These are phyloP conservation scores for Nigrospora sphaerica DNA, from an alignment of 2,329 filamentous ascomycete genomes.

Conservation along the genomic window DNA sequence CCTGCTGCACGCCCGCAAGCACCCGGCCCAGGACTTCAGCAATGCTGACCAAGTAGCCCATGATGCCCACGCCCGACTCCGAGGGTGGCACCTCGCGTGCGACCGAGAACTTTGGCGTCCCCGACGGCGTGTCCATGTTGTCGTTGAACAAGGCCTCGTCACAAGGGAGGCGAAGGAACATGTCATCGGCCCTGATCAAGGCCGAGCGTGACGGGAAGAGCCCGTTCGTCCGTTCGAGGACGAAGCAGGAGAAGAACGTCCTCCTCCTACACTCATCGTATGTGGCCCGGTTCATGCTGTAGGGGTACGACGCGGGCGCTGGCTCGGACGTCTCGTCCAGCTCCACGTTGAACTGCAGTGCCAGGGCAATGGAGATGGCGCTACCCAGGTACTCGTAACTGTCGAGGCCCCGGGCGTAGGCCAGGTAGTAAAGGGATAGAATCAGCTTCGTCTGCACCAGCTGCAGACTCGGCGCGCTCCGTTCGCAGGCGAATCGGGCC, in stretches of 20 bases:
- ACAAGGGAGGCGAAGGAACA: slow-evolving; percentile 61
- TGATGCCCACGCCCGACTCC: slow-evolving; percentile 34
- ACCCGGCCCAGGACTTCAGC: slow-evolving; percentile 52
- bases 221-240: slow-evolving; percentile 61
- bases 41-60: slow-evolving; percentile 56
- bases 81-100: slow-evolving; percentile 16
- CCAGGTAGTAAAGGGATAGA: slow-evolving; percentile 59
- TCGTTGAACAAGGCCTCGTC: slow-evolving; percentile 54
- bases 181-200: slow-evolving; percentile 55
- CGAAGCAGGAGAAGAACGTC: slow-evolving; percentile 65
- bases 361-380: slow-evolving; percentile 52
- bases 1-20: background rate
- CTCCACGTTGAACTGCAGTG: slow-evolving; percentile 59
- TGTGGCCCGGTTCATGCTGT: slow-evolving; percentile 48
- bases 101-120: slow-evolving; percentile 54
- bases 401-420: slow-evolving; percentile 49
- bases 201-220: slow-evolving; percentile 46
- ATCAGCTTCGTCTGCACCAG: slow-evolving; percentile 62
- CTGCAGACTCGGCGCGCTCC: slow-evolving; percentile 48
- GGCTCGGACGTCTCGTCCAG: slow-evolving; percentile 37
- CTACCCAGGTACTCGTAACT: slow-evolving; percentile 58
- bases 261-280: slow-evolving; percentile 61
- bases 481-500: slow-evolving; percentile 47
- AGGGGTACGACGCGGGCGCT: slow-evolving; percentile 36
- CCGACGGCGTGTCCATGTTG: slow-evolving; percentile 37